These are phyloP conservation scores for Meyerozyma elateridarum DNA, from an alignment of 1,139 yeast species.

Conservation along the genomic window DNA sequence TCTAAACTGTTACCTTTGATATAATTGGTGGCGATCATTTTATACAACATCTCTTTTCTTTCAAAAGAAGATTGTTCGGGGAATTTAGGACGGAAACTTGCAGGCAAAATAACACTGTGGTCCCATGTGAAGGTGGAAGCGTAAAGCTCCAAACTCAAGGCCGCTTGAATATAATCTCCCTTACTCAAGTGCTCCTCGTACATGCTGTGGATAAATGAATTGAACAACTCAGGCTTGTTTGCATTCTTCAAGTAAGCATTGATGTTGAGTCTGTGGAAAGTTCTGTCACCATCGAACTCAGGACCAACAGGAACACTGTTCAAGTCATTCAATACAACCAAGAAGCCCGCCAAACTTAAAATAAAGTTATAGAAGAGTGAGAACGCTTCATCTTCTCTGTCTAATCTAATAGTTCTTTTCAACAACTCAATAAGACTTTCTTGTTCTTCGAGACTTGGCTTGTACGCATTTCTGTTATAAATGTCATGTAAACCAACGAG, in stretches of 20 bases:
- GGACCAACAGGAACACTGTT: slow-evolving; percentile 74
- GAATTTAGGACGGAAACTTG: slow-evolving; percentile 62
- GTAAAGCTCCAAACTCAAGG: slow-evolving; percentile 69
- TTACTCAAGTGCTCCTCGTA: slow-evolving; percentile 60
- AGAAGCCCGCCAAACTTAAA: slow-evolving; percentile 56
- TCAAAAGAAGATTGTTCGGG: slow-evolving; percentile 80
- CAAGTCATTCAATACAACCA: slow-evolving; percentile 63
- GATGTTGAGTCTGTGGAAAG: slow-evolving; percentile 73
- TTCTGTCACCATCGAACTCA: slow-evolving; percentile 83
- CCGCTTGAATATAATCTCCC: slow-evolving; percentile 74
- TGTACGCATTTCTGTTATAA: slow-evolving; percentile 52
- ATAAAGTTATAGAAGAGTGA: slow-evolving; percentile 48
- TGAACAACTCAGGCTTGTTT: slow-evolving; percentile 75
- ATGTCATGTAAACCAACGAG: slow-evolving; percentile 60
- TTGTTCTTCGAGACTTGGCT: slow-evolving; percentile 56
- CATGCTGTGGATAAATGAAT: slow-evolving; percentile 71
- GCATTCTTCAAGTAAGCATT: slow-evolving; percentile 75
- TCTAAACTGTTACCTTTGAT: slow-evolving; percentile 70
- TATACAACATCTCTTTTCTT: slow-evolving; percentile 70
- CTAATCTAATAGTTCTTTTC: slow-evolving; percentile 50
- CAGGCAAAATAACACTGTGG: slow-evolving; percentile 51
- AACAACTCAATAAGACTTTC: slow-evolving; percentile 47
- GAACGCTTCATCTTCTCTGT: slow-evolving; percentile 65
- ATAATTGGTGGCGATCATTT: slow-evolving; percentile 68
- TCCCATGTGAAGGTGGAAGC: slow-evolving; percentile 81